Evolutionary conservation across 2,329 filamentous ascomycete species (phyloP).

Genomic region (Epichloe uncinata): DNA sequence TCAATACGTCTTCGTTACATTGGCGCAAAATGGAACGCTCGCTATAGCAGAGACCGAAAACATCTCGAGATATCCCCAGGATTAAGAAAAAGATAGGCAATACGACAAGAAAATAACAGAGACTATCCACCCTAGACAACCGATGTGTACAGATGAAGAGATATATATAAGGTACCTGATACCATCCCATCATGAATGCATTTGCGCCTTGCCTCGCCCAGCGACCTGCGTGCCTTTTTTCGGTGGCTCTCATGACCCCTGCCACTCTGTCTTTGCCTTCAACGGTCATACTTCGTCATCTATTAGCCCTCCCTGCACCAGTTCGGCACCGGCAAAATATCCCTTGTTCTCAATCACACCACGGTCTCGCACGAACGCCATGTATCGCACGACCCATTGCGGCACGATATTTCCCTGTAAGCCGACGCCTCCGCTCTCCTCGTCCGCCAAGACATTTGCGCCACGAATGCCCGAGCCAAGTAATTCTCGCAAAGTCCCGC

Average conservation of each 20-base stretch:
- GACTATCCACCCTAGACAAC: too few species aligned
- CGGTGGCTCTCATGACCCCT: not conserved
- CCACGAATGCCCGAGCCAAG: constrained; percentile 60
- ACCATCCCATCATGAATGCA: not conserved
- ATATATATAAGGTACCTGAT: not conserved
- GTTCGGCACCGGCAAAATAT: constrained; percentile 78
- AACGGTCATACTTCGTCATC: not conserved
- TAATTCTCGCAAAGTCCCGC: constrained; percentile 72
- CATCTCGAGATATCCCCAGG: not conserved
- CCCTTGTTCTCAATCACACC: constrained; percentile 98
- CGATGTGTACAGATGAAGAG: too few species aligned
- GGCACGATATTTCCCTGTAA: constrained; percentile 68
- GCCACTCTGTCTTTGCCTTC: not conserved
- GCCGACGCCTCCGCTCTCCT: constrained; percentile 37
- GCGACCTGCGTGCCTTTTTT: not conserved
- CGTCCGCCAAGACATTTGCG: constrained; percentile 59
- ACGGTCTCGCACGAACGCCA: constrained; percentile 81
- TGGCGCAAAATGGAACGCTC: constrained; percentile 3
- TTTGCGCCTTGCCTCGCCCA: not conserved
- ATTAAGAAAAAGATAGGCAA: not conserved
- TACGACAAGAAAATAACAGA: not conserved
- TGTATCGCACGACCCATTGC: constrained; percentile 95
- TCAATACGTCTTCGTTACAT: not conserved
- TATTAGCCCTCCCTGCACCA: constrained; percentile 20
- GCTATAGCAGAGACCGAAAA: constrained; percentile 2